Evolutionary conservation across 2,329 filamentous ascomycete genomes (phyloP).

Genomic region (Xylaria sp.): DNA sequence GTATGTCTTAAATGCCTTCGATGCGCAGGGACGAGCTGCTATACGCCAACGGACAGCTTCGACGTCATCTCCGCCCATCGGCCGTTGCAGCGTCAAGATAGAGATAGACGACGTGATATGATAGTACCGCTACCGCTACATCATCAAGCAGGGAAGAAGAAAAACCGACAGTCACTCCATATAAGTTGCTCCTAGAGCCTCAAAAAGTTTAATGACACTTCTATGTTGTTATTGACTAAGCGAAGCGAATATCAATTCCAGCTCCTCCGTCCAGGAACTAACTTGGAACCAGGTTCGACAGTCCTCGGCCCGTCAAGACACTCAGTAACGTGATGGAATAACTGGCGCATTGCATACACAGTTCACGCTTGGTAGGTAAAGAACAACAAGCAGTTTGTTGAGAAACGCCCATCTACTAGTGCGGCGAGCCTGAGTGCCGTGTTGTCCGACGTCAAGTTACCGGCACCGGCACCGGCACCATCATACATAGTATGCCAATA

Average conservation of each 20-base stretch:
- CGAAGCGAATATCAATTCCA: neutral
- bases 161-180: neutral
- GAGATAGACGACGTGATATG: neutral
- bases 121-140: too few species aligned
- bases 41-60: neutral
- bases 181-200: neutral
- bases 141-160: neutral
- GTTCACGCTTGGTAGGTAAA: neutral
- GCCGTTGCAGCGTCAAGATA: neutral
- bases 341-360: neutral
- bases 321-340: neutral
- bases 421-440: neutral
- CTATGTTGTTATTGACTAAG: neutral
- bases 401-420: neutral
- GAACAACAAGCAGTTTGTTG: constrained; percentile 3
- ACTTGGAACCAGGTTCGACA: too few species aligned
- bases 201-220: neutral
- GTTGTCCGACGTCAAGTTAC: neutral
- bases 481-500: neutral
- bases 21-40: constrained; percentile 1
- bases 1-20: neutral
- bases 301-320: neutral
- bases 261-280: neutral
- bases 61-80: neutral
- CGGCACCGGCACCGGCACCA: neutral